phyloP scores from a whole-genome alignment of 441 rosid genomes.

The Erodium chrysanthum region DNA sequence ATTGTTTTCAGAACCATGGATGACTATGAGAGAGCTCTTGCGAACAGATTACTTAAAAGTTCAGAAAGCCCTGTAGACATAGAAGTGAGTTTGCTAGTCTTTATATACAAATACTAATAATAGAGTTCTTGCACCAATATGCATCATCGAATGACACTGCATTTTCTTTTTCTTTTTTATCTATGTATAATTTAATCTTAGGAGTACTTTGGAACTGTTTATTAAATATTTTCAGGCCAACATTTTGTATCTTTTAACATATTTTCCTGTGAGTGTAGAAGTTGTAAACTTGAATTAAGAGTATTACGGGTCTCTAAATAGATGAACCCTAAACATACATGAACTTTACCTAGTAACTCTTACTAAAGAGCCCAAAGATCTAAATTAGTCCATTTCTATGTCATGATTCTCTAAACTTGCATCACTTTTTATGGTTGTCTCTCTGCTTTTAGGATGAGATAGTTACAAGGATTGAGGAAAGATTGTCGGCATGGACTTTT shows the following conservation, averaged over 20 bases:
- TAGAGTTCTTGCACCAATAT: too few relatives aligned
- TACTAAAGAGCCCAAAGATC: neutral
- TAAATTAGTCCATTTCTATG: neutral
- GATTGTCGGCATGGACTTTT: conserved; percentile 78
- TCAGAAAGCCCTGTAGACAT: conserved; percentile 28
- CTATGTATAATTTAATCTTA: too few relatives aligned
- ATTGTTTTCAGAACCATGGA: conserved; percentile 17
- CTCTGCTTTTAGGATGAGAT: conserved; percentile 44
- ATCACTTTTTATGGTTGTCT: conserved; percentile 4
- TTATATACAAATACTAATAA: too few relatives aligned
- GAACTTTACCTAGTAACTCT: neutral
- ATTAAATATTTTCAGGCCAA: neutral
- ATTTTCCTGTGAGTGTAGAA: neutral
- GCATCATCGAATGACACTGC: too few relatives aligned
- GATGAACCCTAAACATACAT: neutral
- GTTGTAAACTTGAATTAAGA: conserved; percentile 1
- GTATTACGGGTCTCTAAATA: neutral
- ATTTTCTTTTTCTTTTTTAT: too few relatives aligned
- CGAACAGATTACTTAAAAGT: conserved; percentile 26
- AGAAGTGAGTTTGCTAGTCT: conserved; percentile 31
- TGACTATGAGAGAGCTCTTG: conserved; percentile 22
- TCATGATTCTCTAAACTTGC: conserved; percentile 5
- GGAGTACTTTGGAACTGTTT: too few relatives aligned
- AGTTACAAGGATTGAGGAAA: conserved; percentile 55
- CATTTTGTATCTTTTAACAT: neutral